Conservation (phyloP, 108 stramenopile genomes). For the Mediolabrus comicus region DNA sequence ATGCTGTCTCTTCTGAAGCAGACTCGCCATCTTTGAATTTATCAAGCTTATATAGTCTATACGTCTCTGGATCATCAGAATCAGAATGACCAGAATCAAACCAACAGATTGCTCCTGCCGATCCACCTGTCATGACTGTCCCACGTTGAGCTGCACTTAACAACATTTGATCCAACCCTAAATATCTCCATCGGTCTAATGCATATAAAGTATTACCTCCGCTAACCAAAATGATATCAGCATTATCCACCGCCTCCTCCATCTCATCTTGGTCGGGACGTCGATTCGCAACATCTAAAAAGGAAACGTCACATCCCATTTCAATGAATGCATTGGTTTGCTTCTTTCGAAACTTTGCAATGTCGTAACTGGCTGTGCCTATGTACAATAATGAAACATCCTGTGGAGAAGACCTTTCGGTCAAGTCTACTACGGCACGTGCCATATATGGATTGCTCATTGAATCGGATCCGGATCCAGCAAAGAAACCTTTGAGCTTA, state of each 20-base stretch:
- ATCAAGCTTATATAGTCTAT: slow-evolving; percentile 28
- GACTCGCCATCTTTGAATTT: slow-evolving; percentile 27
- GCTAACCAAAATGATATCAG: slow-evolving; percentile 67
- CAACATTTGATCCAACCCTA: slow-evolving; percentile 60
- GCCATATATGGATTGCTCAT: slow-evolving; percentile 50
- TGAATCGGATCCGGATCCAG: slow-evolving; percentile 55
- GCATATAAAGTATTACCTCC: slow-evolving; percentile 90
- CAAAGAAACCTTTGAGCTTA: slow-evolving; percentile 54
- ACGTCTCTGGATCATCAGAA: slow-evolving; percentile 53
- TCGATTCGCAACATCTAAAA: slow-evolving; percentile 31
- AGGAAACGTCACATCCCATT: slow-evolving; percentile 36
- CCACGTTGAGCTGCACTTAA: slow-evolving; percentile 43
- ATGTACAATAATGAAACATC: slow-evolving; percentile 57
- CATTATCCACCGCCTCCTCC: slow-evolving; percentile 39
- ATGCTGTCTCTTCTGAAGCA: slow-evolving; percentile 6
- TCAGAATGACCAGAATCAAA: slow-evolving; percentile 82
- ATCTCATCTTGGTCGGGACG: slow-evolving; percentile 33
- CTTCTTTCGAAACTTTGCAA: slow-evolving; percentile 41
- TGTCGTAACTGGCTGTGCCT: slow-evolving; percentile 77
- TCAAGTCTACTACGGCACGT: slow-evolving; percentile 45
- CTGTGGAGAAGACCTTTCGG: not conserved
- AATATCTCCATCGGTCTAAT: slow-evolving; percentile 68
- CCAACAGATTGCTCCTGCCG: slow-evolving; percentile 88
- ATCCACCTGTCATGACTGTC: slow-evolving; percentile 70
- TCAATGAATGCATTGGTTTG: slow-evolving; percentile 37